These are phyloP conservation scores for Phellopilus nigrolimitatus DNA, from an alignment of 1,284 basidiomycete species.

Conservation along the genomic window DNA sequence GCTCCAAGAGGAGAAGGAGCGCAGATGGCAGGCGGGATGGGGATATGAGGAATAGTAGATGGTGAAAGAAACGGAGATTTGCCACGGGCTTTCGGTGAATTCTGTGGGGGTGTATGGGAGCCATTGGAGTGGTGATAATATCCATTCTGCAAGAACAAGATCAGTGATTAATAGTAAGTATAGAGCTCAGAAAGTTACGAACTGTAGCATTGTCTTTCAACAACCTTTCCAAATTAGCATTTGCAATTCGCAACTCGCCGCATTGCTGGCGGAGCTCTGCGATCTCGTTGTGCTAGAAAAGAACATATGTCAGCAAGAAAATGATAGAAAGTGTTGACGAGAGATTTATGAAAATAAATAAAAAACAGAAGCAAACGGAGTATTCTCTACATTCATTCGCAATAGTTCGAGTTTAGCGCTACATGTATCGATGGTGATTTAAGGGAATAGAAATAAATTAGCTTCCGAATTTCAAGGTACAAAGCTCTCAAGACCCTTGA, in stretches of 20 bases:
- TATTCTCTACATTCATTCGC: no score
- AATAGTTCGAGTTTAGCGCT: no score
- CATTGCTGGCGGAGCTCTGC: slow-evolving; percentile 69
- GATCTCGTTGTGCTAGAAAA: slow-evolving; percentile 55
- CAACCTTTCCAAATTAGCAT: slow-evolving; percentile 68
- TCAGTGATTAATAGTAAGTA: not conserved
- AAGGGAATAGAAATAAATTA: no score
- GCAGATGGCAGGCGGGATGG: slow-evolving; percentile 37
- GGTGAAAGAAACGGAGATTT: slow-evolving; percentile 72
- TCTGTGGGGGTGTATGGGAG: slow-evolving; percentile 51
- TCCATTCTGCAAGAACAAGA: not conserved
- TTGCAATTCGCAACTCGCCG: slow-evolving; percentile 63
- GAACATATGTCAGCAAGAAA: no score
- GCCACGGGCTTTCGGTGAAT: slow-evolving; percentile 65
- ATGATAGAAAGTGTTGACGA: no score
- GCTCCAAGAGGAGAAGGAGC: slow-evolving; percentile 59
- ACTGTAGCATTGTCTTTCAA: slow-evolving; percentile 63
- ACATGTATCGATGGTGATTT: no score
- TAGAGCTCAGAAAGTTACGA: slow-evolving; percentile 26
- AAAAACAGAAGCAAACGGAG: no score
- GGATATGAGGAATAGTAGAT: slow-evolving; percentile 34
- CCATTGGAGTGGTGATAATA: slow-evolving; percentile 27
- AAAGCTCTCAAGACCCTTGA: no score
- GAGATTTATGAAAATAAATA: no score
- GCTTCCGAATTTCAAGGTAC: no score